Evolutionary conservation across 2,329 filamentous ascomycete species (phyloP).

Genomic region (Dactylellina cionopaga): DNA sequence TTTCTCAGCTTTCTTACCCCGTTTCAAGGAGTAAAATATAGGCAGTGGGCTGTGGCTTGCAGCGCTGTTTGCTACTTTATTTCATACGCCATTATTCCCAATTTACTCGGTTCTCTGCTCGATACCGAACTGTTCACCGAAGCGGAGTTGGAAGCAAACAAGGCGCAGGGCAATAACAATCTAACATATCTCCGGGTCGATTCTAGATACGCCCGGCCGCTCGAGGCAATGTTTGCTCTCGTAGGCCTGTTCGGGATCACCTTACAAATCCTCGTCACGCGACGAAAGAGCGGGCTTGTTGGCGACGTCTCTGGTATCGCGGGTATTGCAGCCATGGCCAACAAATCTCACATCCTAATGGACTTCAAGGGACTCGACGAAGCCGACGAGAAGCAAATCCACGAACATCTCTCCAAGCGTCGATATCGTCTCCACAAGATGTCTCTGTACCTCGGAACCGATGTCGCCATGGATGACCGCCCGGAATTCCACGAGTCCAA

Average conservation of each 20-base stretch:
- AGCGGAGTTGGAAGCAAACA: background rate
- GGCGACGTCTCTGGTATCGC: slow-evolving; percentile 78
- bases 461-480: slow-evolving; percentile 58
- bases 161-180: background rate
- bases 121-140: slow-evolving; percentile 26
- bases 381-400: slow-evolving; percentile 73
- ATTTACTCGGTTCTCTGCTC: slow-evolving; percentile 65
- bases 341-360: slow-evolving; percentile 75
- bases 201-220: slow-evolving; percentile 70
- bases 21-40: slow-evolving; percentile 69
- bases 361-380: slow-evolving; percentile 79
- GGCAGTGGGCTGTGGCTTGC: slow-evolving; percentile 74
- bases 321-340: slow-evolving; percentile 78
- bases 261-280: slow-evolving; percentile 71
- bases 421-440: slow-evolving; percentile 77
- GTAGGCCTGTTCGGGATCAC: slow-evolving; percentile 69
- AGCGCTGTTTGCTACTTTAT: slow-evolving; percentile 73
- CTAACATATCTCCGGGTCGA: slow-evolving; percentile 58
- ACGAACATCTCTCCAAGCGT: slow-evolving; percentile 72
- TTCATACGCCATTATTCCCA: slow-evolving; percentile 75
- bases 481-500: slow-evolving; percentile 60
- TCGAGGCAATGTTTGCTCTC: slow-evolving; percentile 68
- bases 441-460: slow-evolving; percentile 72
- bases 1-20: slow-evolving; percentile 74
- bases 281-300: slow-evolving; percentile 72